Percentiles rank a stretch among this genome's conserved stretches.
Evolutionary conservation across 2,329 filamentous ascomycete genomes (phyloP).

Genomic region (Moelleriella libera): DNA sequence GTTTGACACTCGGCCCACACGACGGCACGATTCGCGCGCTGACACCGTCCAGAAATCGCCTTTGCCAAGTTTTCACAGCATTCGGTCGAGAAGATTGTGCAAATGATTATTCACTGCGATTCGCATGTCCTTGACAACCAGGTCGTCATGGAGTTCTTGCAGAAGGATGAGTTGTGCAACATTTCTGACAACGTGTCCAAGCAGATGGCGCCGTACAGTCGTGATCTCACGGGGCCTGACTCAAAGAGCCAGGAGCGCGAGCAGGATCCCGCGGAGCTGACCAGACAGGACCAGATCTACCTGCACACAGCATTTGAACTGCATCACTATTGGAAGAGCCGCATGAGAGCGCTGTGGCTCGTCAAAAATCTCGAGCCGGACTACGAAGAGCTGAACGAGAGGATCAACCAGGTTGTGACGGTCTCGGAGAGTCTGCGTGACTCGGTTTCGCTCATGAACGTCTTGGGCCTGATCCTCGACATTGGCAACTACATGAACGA

Average conservation of each 20-base stretch:
- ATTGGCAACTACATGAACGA: conserved; percentile 99
- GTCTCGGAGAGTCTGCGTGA: conserved; percentile 85
- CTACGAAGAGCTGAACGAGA: conserved; percentile 80
- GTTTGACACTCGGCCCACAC: too few species aligned
- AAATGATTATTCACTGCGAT: conserved; percentile 94
- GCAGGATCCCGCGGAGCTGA: conserved; percentile 75
- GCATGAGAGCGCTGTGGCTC: conserved; percentile 80
- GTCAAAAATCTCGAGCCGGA: conserved; percentile 75
- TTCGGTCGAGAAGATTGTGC: conserved; percentile 70
- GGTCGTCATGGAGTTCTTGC: conserved; percentile 93
- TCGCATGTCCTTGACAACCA: conserved; percentile 73
- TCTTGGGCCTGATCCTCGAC: conserved; percentile 87
- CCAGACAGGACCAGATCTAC: conserved; percentile 90
- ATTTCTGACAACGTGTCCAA: conserved; percentile 85
- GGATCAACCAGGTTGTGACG: conserved; percentile 71
- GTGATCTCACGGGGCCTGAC: conserved; percentile 87
- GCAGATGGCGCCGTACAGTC: conserved; percentile 86
- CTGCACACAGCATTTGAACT: conserved; percentile 86
- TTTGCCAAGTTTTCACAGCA: conserved; percentile 84
- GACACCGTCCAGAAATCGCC: conserved; percentile 56
- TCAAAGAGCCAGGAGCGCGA: conserved; percentile 67
- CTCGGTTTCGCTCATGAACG: conserved; percentile 88
- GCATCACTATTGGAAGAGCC: conserved; percentile 96
- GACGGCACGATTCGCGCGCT: too few species aligned
- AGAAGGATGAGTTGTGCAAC: conserved; percentile 83